Evolutionary conservation across 345 rosid species (phyloP), one percentile per base, ranked within the genome.

Genomic region (Hibiscus mutabilis): DNA sequence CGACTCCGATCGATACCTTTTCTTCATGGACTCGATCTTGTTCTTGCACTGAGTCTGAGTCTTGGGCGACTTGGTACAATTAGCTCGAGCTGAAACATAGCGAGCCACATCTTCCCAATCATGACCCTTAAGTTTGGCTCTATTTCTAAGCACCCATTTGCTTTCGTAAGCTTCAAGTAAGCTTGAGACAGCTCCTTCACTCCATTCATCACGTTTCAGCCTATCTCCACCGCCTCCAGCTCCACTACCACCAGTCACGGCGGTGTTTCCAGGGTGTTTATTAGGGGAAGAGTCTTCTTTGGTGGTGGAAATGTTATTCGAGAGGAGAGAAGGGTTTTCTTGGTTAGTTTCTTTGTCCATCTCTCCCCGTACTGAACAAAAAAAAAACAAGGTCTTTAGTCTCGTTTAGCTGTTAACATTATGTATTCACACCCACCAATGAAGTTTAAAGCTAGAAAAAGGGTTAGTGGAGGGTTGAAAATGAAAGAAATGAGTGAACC

Each of bases 1-100:
- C 0, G 97, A 91, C 68, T 94, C 98, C 15, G 97, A 88, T 70
- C 97, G 82, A 73, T 94, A 94, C 73, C 98, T 79, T 74, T 94
- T 94, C 86, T 94, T 94, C 98, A 94, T 94, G 24, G 97, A 94
- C 85, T 94, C 98, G 64, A 91, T 94, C 87, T 94, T 94, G 83
- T 94, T 94, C 88, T 94, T 94, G 82, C 98, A 94, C 86, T 94
- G 98, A 10, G 97, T 94, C 40, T 90, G 97, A 0, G 98, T 94
- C 82, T 94, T 94, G 0, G 91, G 89, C 0, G 96, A 89, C 75
- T 86, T 90, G 0, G 90, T 80, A 60, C 76, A 80, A 21, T 78
- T 82, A 16, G 88, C 83, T 18, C 97, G 88, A 21, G 86, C 84
- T 0, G 97, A 94, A 0, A 94, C 99, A 25, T 79, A 76, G 9